These are phyloP conservation scores for Citrus trifoliata DNA, from an alignment of 345 rosid species.

Conservation along the genomic window DNA sequence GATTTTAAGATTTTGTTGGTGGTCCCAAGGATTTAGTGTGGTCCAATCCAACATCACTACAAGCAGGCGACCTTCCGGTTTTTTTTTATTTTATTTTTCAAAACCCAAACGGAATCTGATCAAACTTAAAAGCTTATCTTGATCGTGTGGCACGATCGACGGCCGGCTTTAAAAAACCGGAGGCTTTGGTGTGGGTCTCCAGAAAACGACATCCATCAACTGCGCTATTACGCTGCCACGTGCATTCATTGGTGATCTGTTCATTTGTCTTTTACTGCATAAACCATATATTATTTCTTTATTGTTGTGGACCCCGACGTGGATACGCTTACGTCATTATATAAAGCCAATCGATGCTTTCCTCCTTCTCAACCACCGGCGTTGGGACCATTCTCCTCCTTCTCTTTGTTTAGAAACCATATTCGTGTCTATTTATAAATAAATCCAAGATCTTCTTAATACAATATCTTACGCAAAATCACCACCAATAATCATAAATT, in stretches of 20 bases:
- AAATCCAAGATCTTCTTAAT: no score
- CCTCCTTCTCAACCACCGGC: background rate
- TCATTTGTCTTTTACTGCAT: conserved; percentile 21
- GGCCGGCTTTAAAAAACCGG: background rate
- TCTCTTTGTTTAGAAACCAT: background rate
- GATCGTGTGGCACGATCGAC: conserved; percentile 12
- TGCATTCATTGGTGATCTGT: background rate
- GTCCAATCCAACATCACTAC: background rate
- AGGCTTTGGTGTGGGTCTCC: conserved; percentile 13
- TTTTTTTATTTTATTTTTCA: no score
- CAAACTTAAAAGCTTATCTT: background rate
- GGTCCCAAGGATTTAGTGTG: conserved; percentile 11
- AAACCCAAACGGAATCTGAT: background rate
- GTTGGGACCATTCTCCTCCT: background rate
- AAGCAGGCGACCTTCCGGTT: conserved; percentile 1
- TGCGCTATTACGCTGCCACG: conserved; percentile 9
- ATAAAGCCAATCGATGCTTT: background rate
- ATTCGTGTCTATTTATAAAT: background rate
- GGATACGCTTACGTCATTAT: conserved; percentile 33
- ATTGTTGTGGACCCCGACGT: conserved; percentile 15
- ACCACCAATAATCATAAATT: no score
- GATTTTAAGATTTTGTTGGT: conserved; percentile 35
- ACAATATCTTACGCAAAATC: no score
- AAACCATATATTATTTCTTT: conserved; percentile 29
- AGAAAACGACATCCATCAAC: background rate